These are phyloP conservation scores for Eucalyptus polybractea DNA, from an alignment of 345 rosid genomes.

Conservation along the genomic window DNA sequence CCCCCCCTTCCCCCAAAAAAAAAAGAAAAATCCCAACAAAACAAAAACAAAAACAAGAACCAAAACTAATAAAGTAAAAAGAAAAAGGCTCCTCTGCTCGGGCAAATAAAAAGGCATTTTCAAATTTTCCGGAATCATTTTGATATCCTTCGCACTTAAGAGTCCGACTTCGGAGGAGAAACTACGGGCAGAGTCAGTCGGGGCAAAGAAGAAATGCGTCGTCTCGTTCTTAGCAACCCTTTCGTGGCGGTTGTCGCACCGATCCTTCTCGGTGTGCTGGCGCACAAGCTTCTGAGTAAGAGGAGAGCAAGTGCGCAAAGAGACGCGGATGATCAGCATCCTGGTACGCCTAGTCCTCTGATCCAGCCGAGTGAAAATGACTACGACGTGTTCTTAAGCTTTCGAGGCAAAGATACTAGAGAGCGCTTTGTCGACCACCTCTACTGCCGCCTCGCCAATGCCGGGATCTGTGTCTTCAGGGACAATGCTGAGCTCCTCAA, in stretches of 20 bases:
- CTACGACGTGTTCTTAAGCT: background rate
- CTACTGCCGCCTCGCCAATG: background rate
- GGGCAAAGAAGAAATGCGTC: background rate
- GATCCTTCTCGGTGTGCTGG: background rate
- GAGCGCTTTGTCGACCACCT: background rate
- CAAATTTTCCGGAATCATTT: background rate
- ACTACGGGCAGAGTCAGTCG: background rate
- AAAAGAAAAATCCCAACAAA: fast-evolving
- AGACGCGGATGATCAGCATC: background rate
- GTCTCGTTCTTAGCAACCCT: background rate
- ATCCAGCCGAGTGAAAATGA: background rate
- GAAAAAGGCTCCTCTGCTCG: background rate
- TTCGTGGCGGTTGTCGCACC: background rate
- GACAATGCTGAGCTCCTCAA: background rate
- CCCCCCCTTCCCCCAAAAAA: too few species aligned
- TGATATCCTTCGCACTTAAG: background rate
- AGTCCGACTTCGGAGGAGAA: background rate
- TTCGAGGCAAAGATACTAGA: background rate
- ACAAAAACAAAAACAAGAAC: too few species aligned
- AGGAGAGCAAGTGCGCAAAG: background rate
- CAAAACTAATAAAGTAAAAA: fast-evolving
- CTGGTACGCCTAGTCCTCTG: too few species aligned
- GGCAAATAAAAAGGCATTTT: background rate
- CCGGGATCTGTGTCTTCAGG: background rate
- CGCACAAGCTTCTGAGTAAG: background rate